Evolutionary conservation across 345 rosid genomes (phyloP).

Genomic region (Turnera subulata): DNA sequence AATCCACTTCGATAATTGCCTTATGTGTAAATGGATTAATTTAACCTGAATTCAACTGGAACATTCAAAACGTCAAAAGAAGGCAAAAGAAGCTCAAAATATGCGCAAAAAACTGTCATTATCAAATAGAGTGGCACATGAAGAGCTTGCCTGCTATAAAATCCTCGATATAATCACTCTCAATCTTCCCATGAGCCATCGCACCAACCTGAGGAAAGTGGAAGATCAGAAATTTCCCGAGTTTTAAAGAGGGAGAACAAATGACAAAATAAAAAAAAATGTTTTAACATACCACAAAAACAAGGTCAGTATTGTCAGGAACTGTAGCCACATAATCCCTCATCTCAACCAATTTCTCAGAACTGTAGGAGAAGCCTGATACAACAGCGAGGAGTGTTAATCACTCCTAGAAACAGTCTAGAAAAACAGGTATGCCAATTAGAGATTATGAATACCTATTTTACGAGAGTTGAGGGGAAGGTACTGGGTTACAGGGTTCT

Average conservation of each 20-base stretch:
- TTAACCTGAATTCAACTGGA: too few species aligned
- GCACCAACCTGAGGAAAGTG: constrained; percentile 62
- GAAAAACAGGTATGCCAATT: neutral
- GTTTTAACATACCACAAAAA: constrained; percentile 73
- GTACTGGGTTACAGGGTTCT: constrained; percentile 66
- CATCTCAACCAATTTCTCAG: constrained; percentile 62
- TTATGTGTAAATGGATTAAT: too few species aligned
- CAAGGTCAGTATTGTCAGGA: constrained; percentile 52
- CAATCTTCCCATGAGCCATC: constrained; percentile 72
- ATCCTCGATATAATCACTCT: constrained; percentile 26
- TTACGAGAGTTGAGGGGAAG: constrained; percentile 58
- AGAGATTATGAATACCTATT: constrained; percentile 49
- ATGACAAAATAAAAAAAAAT: neutral
- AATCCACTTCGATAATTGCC: too few species aligned
- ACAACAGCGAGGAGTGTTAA: constrained; percentile 3
- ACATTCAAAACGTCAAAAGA: too few species aligned
- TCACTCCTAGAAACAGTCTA: neutral
- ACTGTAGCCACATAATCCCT: constrained; percentile 50
- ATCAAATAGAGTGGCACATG: neutral
- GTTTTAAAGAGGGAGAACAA: neutral
- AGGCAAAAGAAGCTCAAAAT: neutral
- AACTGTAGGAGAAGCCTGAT: constrained; percentile 81
- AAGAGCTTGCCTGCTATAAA: constrained; percentile 20
- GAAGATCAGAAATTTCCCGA: neutral
- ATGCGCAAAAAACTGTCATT: neutral